Evolutionary conservation across 768 basidiomycete genomes (phyloP).

Genomic region (Termitomyces sp.): DNA sequence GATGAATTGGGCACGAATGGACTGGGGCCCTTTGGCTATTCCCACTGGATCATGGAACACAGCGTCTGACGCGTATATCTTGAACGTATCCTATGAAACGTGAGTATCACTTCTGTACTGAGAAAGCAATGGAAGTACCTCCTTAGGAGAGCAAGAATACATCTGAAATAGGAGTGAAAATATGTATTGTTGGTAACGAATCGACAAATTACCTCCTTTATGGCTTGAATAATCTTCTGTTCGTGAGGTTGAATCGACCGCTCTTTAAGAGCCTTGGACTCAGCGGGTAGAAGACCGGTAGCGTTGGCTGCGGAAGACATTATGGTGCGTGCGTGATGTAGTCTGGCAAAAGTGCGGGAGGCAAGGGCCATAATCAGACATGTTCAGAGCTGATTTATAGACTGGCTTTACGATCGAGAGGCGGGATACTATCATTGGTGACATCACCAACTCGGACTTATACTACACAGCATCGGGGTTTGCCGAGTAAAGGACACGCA

Average conservation of each 20-base stretch:
- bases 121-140: background rate
- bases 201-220: background rate
- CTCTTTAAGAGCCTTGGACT: background rate
- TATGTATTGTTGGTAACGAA: background rate
- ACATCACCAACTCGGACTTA: slow-evolving; percentile 2
- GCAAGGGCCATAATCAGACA: background rate
- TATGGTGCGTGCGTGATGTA: background rate
- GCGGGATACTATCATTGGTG: background rate
- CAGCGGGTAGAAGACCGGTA: background rate
- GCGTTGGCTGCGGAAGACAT: background rate
- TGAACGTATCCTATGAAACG: background rate
- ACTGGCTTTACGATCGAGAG: background rate
- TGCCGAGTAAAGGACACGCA: slow-evolving; percentile 7
- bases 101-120: background rate
- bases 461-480: slow-evolving; percentile 1
- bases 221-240: background rate
- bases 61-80: background rate
- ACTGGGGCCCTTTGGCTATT: background rate
- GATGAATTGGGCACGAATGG: slow-evolving; percentile 1
- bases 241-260: background rate
- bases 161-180: background rate
- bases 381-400: background rate
- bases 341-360: background rate
- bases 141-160: background rate
- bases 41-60: slow-evolving; percentile 4